Evolutionary conservation across 2,329 filamentous ascomycete genomes (phyloP), one percentile per base, ranked within the genome.

Genomic region (Dryadomyces quercus-mongolicae): DNA sequence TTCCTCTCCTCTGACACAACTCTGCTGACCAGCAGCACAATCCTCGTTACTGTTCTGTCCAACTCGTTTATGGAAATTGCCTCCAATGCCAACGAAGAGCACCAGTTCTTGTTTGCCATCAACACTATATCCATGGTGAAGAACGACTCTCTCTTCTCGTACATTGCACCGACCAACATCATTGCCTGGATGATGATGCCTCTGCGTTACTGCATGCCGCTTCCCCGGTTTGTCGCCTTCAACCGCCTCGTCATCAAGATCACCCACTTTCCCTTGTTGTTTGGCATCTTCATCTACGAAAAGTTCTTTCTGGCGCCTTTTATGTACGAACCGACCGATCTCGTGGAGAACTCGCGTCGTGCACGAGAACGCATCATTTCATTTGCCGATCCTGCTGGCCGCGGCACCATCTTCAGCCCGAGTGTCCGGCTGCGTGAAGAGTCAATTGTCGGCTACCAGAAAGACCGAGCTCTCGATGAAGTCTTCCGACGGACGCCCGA

Each of bases 101-200:
- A 96, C 58, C 81, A 84, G 74, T 96, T 95, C 65, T 71, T 96
- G 2, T 96, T 97, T 64, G 92, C 92, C 0, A 90, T 97, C 67
- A 97, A 96, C 65, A 94, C 92, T 5, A 95, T 96, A 51, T 94
- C 89, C 5, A 94, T 95, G 88, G 92, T 96, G 60, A 97, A 96
- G 68, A 95, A 93, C n/a, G 92, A 97, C 66, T 87, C 90, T 0
- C 74, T 96, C 0, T 97, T 97, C 72, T 94, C 89, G 3, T 96
- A 96, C 65, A 81, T 96, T 57, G 87, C 92, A 1, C 92, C 92
- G 0, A 85, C 87, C 15, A 97, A 97, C 65, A 86, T 96, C 34
- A 78, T 96, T 58, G 91, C 88, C 1, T 97, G 91, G 92, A 65
- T 92, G 0, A 73, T 95, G 31, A 90, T 90, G 62, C 92, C 92